Base-by-base conservation (phyloP, 768 basidiomycete species). In the Kwoniella mangroviensis region DNA sequence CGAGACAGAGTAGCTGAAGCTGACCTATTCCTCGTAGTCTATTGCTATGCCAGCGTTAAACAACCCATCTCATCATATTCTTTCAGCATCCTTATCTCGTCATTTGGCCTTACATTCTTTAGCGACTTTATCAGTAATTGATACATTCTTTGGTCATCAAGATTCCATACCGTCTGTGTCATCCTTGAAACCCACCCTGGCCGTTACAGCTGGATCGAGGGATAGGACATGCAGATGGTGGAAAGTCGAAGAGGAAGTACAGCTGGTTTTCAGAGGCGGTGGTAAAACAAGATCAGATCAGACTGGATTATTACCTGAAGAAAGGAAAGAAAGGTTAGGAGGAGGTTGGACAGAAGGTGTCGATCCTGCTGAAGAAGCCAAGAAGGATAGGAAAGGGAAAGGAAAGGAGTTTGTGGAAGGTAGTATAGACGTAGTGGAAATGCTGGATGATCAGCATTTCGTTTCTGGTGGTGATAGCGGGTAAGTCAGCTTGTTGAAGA, bases 141-240 rank as follows among this genome's bases (percentile, higher is more conserved):
- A 99, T 82, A 98, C 96, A 9, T 85, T 98, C 4, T 99, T 96
- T 80, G 97, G 97, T 1, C 97, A 99, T 80, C 96, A 98, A 84
- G 95, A 98, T 78, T 87, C 88, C 34, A 88, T 97, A 34, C 85
- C 92, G 17, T 85, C 87, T 4, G 77, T 99, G 5, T 92, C 94
- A 72, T 87, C 93, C 6, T 87, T 98, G 17, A 89, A 91, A 42
- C 88, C 88, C 7, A 94, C 98, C 75, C 89, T 89, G 1, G 92
- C 91, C 17, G 88, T 98, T 21, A 94, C 90, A 43, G 91, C 91
- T 5, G 97, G 96, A 21, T 92, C 89, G 0, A 86, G 94, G 42
- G 97, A 99, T 85, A 91, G 93, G 80, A 97, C 94, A 0, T 88
- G 90, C 69, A 87, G 97, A 43, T 98, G 89, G 84, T 99, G 96